These are phyloP conservation scores for Saccharomycopsis javanensis DNA, from an alignment of 805 yeast genomes.

Conservation along the genomic window DNA sequence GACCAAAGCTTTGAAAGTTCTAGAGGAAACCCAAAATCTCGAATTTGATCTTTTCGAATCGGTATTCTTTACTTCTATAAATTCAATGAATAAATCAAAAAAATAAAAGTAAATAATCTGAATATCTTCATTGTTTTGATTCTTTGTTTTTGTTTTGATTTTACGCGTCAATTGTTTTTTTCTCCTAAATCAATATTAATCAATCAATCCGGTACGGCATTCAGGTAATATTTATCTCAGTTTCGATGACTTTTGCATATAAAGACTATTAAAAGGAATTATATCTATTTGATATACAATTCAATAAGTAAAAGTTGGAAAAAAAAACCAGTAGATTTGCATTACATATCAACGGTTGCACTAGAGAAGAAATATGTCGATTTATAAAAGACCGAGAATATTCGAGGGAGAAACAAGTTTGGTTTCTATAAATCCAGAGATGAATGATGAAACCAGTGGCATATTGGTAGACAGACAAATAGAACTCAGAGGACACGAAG, in stretches of 20 bases:
- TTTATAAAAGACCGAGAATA: constrained; percentile 6
- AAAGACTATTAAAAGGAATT: neutral
- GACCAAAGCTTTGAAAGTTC: no score
- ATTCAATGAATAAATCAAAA: neutral
- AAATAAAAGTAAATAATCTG: no score
- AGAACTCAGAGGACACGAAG: constrained; percentile 42
- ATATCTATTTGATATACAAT: no score
- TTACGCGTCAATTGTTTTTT: neutral
- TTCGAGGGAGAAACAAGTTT: neutral
- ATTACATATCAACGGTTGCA: no score
- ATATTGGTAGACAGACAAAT: constrained; percentile 2
- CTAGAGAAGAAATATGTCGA: constrained; percentile 1
- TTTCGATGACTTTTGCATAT: neutral
- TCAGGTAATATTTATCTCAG: neutral
- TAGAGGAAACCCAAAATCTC: no score
- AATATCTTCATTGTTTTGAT: no score
- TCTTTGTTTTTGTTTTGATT: neutral
- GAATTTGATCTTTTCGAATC: no score
- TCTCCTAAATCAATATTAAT: neutral
- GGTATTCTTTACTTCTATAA: no score
- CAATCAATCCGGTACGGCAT: neutral
- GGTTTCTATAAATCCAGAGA: neutral
- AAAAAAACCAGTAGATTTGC: no score
- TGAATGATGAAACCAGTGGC: no score
- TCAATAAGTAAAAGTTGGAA: no score